Base-by-base conservation (phyloP, 352 stramenopile species). In the Globisporangium paddicum region DNA sequence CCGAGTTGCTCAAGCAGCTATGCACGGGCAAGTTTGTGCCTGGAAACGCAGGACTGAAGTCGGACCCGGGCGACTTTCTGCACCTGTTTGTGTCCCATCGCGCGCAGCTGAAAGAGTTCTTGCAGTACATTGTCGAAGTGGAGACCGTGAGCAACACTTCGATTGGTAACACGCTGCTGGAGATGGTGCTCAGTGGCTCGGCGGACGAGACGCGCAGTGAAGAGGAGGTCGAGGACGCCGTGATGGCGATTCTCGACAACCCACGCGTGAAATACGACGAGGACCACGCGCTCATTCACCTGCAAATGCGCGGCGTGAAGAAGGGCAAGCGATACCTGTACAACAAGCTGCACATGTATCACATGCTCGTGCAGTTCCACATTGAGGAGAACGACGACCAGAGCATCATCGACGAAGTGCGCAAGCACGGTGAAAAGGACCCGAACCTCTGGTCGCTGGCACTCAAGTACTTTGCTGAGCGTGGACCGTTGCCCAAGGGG, bases 281-380 rank as follows among this genome's bases (percentile, higher is more conserved):
- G 48, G 89, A 98, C 52, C 90, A 98, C 59, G 91, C 92, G n/a
- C 67, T 98, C 19, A 96, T 98, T 44, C 82, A 97, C 40, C 67
- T 97, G 62, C 90, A 97, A 67, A 96, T 97, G 86, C 79, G 87
- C 52, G 78, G 75, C 18, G 96, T 98, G 70, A 92, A 96, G 66
- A 87, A 93, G 55, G 93, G 90, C 37, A 96, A 97, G 71, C 83
- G 96, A 35, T 98, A 93, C 62, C 58, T 98, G 59, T 98, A 96
- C 77, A 95, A 97, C 76, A 96, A 97, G 62, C 72, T 96, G 28
- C 86, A 96, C 60, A 93, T 97, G 89, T 97, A 96, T 55, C 86
- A 96, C 72, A 97, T 98, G 82, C 66, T 98, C 11, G 73, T 98
- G 60, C 90, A 97, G 63, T 92, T 97, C 58, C 94, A 98, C 72